Percentiles rank a stretch among this genome's conserved stretches.
phyloP scores from a whole-genome alignment of 495 filamentous ascomycete species.

The Choiromyces venosus region DNA sequence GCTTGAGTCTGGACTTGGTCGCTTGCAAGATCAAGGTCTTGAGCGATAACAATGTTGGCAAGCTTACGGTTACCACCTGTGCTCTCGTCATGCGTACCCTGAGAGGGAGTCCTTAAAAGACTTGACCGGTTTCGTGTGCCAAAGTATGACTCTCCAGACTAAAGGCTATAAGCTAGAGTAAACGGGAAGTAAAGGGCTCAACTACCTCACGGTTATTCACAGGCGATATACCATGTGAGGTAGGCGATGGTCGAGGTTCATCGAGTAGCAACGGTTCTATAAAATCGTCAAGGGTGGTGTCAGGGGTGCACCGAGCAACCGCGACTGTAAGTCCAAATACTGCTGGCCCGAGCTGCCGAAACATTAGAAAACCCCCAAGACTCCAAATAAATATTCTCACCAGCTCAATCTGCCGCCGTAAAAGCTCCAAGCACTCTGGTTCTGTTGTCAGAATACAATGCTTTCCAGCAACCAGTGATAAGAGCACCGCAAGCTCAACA shows the following conservation, averaged over 20 bases:
- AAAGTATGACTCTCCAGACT: constrained; percentile 30
- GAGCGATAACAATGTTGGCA: constrained; percentile 74
- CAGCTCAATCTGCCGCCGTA: constrained; percentile 67
- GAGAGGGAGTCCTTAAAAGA: constrained; percentile 29
- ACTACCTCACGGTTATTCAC: constrained; percentile 33
- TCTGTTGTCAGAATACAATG: constrained; percentile 84
- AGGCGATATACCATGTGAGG: constrained; percentile 32
- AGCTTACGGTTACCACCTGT: constrained; percentile 18
- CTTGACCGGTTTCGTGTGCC: constrained; percentile 29
- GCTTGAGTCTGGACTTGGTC: constrained; percentile 76
- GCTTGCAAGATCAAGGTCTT: constrained; percentile 65
- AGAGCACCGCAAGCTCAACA: constrained; percentile 76
- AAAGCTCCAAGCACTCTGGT: constrained; percentile 53
- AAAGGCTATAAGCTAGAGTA: background rate
- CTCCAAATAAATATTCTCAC: constrained; percentile 45
- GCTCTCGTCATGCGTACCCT: constrained; percentile 27
- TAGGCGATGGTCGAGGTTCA: constrained; percentile 24
- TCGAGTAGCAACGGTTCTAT: constrained; percentile 59
- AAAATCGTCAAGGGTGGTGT: constrained; percentile 75
- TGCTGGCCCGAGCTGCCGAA: constrained; percentile 56
- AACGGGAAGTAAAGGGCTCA: background rate
- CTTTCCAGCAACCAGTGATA: constrained; percentile 71
- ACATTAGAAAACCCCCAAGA: background rate
- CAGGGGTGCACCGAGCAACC: constrained; percentile 63
- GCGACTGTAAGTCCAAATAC: constrained; percentile 65